These are phyloP conservation scores for Rhamnella rubrinervis DNA, from an alignment of 331 rosid genomes.

Conservation along the genomic window DNA sequence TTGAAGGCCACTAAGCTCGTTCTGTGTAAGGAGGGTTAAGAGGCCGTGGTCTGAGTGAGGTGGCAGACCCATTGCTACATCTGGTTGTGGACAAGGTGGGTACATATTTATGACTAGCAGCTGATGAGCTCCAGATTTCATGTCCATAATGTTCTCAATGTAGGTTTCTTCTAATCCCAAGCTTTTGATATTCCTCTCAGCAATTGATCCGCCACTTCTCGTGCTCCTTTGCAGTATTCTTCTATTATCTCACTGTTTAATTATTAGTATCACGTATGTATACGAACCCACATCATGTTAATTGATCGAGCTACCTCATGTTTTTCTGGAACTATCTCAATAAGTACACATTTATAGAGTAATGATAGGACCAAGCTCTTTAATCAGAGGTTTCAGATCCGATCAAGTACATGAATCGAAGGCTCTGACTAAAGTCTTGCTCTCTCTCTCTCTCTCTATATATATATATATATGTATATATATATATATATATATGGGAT, in stretches of 20 bases:
- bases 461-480: too few species aligned
- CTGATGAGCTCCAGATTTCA: slow-evolving; percentile 28
- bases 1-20: slow-evolving; percentile 45
- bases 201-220: slow-evolving; percentile 33
- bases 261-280: not conserved
- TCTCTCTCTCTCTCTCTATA: too few species aligned
- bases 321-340: too few species aligned
- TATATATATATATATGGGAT: too few species aligned
- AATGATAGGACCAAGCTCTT: too few species aligned
- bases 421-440: too few species aligned
- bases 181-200: slow-evolving; percentile 45
- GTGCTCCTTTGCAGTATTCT: slow-evolving; percentile 26
- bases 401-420: too few species aligned
- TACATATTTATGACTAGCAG: slow-evolving; percentile 41
- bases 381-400: too few species aligned
- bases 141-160: slow-evolving; percentile 31
- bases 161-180: slow-evolving; percentile 38
- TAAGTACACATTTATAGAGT: too few species aligned
- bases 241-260: slow-evolving; percentile 33
- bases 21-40: slow-evolving; percentile 41
- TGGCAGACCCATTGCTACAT: slow-evolving; percentile 42
- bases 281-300: not conserved
- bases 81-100: slow-evolving; percentile 52
- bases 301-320: too few species aligned
- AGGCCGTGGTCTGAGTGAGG: slow-evolving; percentile 60